Base-by-base conservation (phyloP, 1,284 basidiomycete genomes). In the Sanghuangporus baumii region DNA sequence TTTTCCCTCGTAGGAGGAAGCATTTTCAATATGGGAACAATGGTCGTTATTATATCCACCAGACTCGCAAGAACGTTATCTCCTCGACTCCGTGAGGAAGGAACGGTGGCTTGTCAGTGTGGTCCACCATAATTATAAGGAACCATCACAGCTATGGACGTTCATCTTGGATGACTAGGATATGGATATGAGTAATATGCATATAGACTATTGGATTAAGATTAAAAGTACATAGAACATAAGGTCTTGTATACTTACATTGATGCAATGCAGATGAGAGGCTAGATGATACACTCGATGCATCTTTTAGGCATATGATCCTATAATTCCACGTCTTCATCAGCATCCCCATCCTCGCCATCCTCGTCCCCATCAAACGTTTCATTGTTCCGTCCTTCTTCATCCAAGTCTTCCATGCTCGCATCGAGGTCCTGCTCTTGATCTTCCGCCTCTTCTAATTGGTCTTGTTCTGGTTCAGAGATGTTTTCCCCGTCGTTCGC, bases 11-110 rank as follows among this genome's bases (percentile, higher is more conserved):
- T 31, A 96, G 93, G 94, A 97, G 47, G 97, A 99, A 74, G 96
- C 95, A 0, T 99, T 98, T 72, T 90, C 88, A 7, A 96, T 97
- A 66, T 99, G 96, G 96, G 81, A 84, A 2, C 92, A 96, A 68
- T 99, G 97, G 96, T 89, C 93, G 18, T 83, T 88, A 26, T 87
- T 93, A 65, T 98, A 95, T 72, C 84, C 89, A 0, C 88, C 90
- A 1, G 78, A 75, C 7, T 94, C 94, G 0, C 75, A 81, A 6
- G 89, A 94, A 62, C 82, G 94, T 58, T 77, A 78, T 59, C 71
- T 96, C 23, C 78, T 99, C 26, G 88, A 96, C 60, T 68, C 74
- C 6, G 82, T 98, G 36, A 79, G 85, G 58, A 80, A 89, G 59
- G 79, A 85, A 60, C 82, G 91, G 62, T 99, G 96, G 96, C 79